phyloP scores from a whole-genome alignment of 345 rosid genomes.

The Salix purpurea region DNA sequence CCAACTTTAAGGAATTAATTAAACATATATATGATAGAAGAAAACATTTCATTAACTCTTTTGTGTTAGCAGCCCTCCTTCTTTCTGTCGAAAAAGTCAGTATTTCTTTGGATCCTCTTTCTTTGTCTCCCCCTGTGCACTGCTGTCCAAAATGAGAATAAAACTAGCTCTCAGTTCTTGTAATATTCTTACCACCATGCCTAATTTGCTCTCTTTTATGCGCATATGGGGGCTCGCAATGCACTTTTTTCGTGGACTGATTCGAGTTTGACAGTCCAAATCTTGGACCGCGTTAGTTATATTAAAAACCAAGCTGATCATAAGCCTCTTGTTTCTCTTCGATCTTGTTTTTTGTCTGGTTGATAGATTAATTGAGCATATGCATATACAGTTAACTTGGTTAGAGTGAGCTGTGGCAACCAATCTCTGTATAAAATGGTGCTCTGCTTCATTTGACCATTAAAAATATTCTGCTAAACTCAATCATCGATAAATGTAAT shows the following conservation, averaged over 20 bases:
- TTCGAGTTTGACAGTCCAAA: background rate
- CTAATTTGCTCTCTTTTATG: constrained; percentile 9
- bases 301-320: background rate
- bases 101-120: constrained; percentile 32
- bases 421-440: background rate
- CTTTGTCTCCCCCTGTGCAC: constrained; percentile 14
- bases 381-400: background rate
- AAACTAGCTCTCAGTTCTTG: constrained; percentile 2
- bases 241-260: background rate
- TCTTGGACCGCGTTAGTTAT: background rate
- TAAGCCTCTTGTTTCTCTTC: background rate
- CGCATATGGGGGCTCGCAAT: constrained; percentile 9
- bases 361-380: background rate
- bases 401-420: background rate
- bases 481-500: too few relatives aligned
- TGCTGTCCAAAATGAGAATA: background rate
- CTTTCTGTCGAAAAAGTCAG: background rate
- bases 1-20: constrained; percentile 15
- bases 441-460: background rate
- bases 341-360: background rate
- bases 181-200: background rate
- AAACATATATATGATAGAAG: background rate
- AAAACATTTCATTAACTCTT: constrained; percentile 6
- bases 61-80: constrained; percentile 11
- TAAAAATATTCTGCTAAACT: background rate